A percentile compares a stretch with the other conserved stretches of the same genome.
These are phyloP conservation scores for Davidsoniella eucalypti DNA, from an alignment of 2,329 filamentous ascomycete genomes.

Conservation along the genomic window DNA sequence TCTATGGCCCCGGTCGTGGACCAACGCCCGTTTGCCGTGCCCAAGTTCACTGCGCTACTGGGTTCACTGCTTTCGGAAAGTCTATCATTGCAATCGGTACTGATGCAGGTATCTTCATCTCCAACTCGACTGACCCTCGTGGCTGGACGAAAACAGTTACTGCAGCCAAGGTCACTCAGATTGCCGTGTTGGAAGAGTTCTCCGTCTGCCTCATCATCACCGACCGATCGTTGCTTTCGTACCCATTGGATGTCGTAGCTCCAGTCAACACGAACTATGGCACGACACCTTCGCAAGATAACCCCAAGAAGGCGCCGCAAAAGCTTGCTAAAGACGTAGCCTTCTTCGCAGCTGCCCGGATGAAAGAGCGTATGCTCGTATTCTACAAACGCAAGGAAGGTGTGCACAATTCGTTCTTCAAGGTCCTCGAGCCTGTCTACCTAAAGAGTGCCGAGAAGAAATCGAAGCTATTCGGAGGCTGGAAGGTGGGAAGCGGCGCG, in stretches of 20 bases:
- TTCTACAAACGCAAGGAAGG: constrained; percentile 96
- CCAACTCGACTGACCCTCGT: constrained; percentile 74
- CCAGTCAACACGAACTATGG: constrained; percentile 42
- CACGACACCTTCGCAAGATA: constrained; percentile 45
- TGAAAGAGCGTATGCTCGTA: constrained; percentile 90
- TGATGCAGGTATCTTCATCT: constrained; percentile 82
- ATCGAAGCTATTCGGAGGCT: constrained; percentile 44
- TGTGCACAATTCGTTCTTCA: constrained; percentile 89
- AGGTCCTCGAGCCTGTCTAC: constrained; percentile 87
- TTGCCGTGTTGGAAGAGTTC: constrained; percentile 90
- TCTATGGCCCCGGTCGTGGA: constrained; percentile 52
- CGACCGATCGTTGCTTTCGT: constrained; percentile 81
- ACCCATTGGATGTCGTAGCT: constrained; percentile 74
- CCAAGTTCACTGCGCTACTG: constrained; percentile 80
- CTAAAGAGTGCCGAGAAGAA: constrained; percentile 82
- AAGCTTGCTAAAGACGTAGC: constrained; percentile 85
- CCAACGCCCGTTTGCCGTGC: constrained; percentile 69
- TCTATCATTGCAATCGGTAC: constrained; percentile 88
- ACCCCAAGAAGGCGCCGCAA: constrained; percentile 70
- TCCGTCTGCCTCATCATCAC: constrained; percentile 81
- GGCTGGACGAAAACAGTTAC: constrained; percentile 78
- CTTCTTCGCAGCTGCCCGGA: constrained; percentile 87
- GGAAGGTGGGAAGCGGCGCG: constrained; percentile 29
- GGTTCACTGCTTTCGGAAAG: constrained; percentile 70
- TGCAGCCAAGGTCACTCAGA: constrained; percentile 66